Evolutionary conservation across 1,284 basidiomycete genomes (phyloP), one percentile per base, ranked within the genome.

Genomic region (Phaffia rhodozyma): DNA sequence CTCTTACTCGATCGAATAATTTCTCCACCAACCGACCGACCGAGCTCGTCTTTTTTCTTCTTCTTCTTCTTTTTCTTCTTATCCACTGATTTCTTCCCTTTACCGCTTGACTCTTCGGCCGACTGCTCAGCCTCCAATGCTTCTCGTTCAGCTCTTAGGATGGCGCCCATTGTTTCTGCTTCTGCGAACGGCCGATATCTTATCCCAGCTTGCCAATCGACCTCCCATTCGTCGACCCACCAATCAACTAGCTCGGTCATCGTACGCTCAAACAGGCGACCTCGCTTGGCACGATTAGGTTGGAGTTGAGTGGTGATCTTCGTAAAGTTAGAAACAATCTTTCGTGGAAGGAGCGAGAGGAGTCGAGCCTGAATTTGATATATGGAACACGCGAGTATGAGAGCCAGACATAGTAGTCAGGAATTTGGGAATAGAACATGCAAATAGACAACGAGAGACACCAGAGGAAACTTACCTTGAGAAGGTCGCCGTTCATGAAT

Each of bases 211-310:
- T 71, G 69, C 21, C 70, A 68, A 49, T 77, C 73, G 32, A 91
- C 79, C 55, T 85, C 80, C 73, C 89, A 91, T 1, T 78, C 77
- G 57, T 80, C 77, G 20, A 80, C 78, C 91, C 91, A 97, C 91
- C 91, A 96, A 21, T 83, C 81, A 6, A 81, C 81, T 9, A 97
- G 82, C 55, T 82, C 81, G 57, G 79, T 79, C 21, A 94, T 78
- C 2, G 89, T 86, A 20, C 81, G 79, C 75, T 94, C 87, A 71
- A 96, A 97, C 67, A 91, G 79, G 2, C 87, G 84, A 1, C 88
- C 89, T 11, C 92, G 84, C 70, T 85, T 84, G 53, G 83, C 82
- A 16, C 82, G 80, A 64, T 92, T 88, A 0, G 91, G 89, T 38
- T 90, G 79, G 56, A 84, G 83, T n/a, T 86, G 85, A 68, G 87